Conservation (phyloP, 768 basidiomycete species). For the Dendrothele bispora region DNA sequence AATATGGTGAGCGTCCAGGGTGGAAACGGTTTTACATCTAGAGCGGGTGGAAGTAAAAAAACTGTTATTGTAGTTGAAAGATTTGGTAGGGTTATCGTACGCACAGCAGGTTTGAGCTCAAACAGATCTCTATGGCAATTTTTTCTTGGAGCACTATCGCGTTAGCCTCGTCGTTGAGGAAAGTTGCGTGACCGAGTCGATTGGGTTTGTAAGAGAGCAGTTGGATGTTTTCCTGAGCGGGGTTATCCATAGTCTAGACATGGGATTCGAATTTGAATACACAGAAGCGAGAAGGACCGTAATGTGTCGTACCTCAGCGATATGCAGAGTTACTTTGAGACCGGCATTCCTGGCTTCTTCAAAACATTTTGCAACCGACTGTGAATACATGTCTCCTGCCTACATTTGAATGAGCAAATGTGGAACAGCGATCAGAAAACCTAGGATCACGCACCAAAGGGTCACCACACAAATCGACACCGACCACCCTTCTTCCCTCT, state of each 20-base stretch:
- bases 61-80: background rate
- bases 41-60: background rate
- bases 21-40: conserved; percentile 69
- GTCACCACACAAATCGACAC: conserved; percentile 81
- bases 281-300: background rate
- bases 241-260: conserved; percentile 44
- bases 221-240: conserved; percentile 55
- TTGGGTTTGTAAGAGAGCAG: conserved; percentile 65
- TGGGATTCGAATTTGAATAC: background rate
- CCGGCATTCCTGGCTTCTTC: conserved; percentile 56
- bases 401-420: conserved; percentile 1
- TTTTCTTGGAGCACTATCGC: conserved; percentile 48
- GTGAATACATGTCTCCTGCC: conserved; percentile 56
- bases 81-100: conserved; percentile 28
- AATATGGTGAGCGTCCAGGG: conserved; percentile 73
- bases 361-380: conserved; percentile 54
- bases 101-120: conserved; percentile 76
- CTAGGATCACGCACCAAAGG: conserved; percentile 39
- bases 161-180: conserved; percentile 62
- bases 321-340: conserved; percentile 75
- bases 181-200: conserved; percentile 81
- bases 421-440: background rate
- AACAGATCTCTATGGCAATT: conserved; percentile 76
- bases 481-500: conserved; percentile 66
- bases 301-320: conserved; percentile 64